Evolutionary conservation across 2,329 filamentous ascomycete species (phyloP), one percentile per base, ranked within the genome.

Genomic region (Helotiales sp.): DNA sequence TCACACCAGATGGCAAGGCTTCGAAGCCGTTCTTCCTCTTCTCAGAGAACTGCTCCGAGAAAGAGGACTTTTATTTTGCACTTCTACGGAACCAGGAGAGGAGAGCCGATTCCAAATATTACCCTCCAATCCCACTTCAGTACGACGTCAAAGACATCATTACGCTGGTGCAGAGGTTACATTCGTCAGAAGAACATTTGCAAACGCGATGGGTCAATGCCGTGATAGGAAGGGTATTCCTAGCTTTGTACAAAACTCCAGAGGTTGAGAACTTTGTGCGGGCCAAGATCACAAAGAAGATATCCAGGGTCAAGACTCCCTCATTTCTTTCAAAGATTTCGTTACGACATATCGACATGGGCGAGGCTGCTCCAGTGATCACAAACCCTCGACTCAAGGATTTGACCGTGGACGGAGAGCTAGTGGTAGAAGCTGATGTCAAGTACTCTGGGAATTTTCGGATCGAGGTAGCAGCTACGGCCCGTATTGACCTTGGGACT

Each of bases 51-150:
- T 93, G 93, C 77, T 97, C 94, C 0, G 93, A 96, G 55, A 99
- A 99, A 79, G 96, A 99, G 79, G 96, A 99, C 77, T 98, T 99
- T 80, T 99, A 99, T 78, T 95, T 97, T 79, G 92, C 95, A 13
- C 83, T 99, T 73, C 83, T 99, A 45, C 89, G 90, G 74, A 96
- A 94, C 70, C 92, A 97, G 77, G 90, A 93, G 72, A 89, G 90
- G 73, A 86, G 86, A 17, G 84, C 87, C 65, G 84, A 85, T 45
- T 81, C 82, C 2, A 82, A 83, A 24, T 82, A 85, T 63, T 82
- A 83, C 22, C 86, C 89, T 0, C 93, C 93, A 0, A 84, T 85
- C 62, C 91, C 92, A 10, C 86, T 92, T 70, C 85, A 89, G 15
- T 97, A 97, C 74, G 91, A 97, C 32, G 87, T 93, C 17, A 90